phyloP scores from a whole-genome alignment of 768 basidiomycete genomes.

The Coprinellus micaceus region DNA sequence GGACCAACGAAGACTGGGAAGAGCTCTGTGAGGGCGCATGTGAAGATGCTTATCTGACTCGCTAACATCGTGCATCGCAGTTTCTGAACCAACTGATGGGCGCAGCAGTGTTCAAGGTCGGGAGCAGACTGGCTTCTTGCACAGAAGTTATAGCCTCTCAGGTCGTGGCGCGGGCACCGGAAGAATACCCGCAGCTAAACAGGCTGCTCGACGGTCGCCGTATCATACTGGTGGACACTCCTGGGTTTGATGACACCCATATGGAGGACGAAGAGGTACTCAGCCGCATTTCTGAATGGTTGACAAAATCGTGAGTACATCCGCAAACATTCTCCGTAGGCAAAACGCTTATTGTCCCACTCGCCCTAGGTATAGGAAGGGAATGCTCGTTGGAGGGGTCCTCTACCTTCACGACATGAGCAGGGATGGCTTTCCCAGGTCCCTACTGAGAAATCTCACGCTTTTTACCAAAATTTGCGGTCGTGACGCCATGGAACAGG shows the following conservation, averaged over 20 bases:
- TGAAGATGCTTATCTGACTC: neutral
- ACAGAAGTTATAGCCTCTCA: neutral
- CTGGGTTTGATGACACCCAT: conserved; percentile 7
- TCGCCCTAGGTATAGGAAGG: conserved; percentile 2
- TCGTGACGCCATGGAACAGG: neutral
- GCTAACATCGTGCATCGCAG: neutral
- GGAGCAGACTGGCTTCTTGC: conserved; percentile 2
- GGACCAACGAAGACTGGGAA: conserved; percentile 9
- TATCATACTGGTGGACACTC: conserved; percentile 8
- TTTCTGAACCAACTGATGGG: neutral
- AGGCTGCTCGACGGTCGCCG: neutral
- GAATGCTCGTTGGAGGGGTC: conserved; percentile 6
- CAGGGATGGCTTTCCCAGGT: conserved; percentile 1
- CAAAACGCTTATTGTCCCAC: neutral
- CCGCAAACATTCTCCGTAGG: neutral
- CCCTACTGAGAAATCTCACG: neutral
- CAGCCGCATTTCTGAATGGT: neutral
- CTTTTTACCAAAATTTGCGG: conserved; percentile 12
- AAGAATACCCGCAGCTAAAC: neutral
- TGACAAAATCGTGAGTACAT: neutral
- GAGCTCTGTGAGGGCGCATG: conserved; percentile 2
- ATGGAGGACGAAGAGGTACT: conserved; percentile 1
- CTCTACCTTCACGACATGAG: conserved; percentile 12
- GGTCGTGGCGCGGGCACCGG: neutral
- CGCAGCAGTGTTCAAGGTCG: neutral